Base-by-base conservation (phyloP, 1,284 basidiomycete species). In the Naganishia albida region DNA sequence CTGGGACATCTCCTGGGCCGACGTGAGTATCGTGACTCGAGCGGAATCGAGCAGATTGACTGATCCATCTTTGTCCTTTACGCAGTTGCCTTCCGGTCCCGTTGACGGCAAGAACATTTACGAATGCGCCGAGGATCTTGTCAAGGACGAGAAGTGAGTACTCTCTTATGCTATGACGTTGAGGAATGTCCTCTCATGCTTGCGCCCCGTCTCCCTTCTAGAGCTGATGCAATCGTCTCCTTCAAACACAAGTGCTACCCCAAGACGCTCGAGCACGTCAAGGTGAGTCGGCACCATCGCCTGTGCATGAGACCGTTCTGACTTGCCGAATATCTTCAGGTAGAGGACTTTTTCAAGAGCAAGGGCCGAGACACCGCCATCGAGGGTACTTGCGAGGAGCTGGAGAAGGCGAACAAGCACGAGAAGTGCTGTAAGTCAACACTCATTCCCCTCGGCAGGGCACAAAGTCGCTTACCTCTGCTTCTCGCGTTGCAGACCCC, bases 291-390 rank as follows among this genome's bases (percentile, higher is more conserved):
- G 20, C 1, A 25, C n/a, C 15, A 13, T 34, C 42, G 3, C 15
- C 7, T 40, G 2, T 28, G 23, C 26, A 18, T 20, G 46, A 34
- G 23, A 16, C 46, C 7, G 28, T 4, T 26, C 34, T 20, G 10
- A 20, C 30, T 30, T 10, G 3, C 20, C 13, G 2, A 38, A 23
- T 23, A 43, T n/a, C 1, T 26, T 16, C 23, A 60, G 57, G 3
- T 38, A n/a, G 15, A 7, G 20, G 38, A 49, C n/a, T 18, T 50
- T 18, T 15, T 39, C n/a, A 60, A 60, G 57, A 49, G 15, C 20
- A 15, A 60, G 23, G 57, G 57, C n/a, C 43, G 57, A 18, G 57
- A 60, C 46, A 30, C 49, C 8, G 57, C 57, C 46, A 60, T 60
- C 34, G 25, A 49, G 39, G 57, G 46, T 1, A 50, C 34, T 34